A percentile compares a stretch with the other conserved stretches of the same genome.
Evolutionary conservation across 2,329 filamentous ascomycete species (phyloP).

Genomic region (Rutstroemia sp.): DNA sequence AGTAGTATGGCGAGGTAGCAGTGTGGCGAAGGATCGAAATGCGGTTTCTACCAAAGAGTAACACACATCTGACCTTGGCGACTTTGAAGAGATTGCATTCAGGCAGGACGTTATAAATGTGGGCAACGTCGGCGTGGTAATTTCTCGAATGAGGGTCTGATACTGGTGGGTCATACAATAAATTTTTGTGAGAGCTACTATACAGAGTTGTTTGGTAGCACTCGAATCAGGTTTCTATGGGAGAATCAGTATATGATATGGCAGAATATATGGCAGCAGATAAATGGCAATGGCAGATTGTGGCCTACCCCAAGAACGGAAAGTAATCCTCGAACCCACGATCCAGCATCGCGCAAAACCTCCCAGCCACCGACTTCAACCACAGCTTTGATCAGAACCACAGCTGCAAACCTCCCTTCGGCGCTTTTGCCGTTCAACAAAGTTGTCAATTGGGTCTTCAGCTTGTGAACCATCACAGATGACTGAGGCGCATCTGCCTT

Average conservation of each 20-base stretch:
- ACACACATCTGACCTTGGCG: conserved; percentile 32
- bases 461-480: conserved; percentile 67
- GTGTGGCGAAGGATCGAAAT: conserved; percentile 60
- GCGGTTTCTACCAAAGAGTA: conserved; percentile 55
- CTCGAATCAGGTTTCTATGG: conserved; percentile 67
- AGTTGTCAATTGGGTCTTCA: conserved; percentile 70
- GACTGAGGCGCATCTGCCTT: conserved; percentile 57
- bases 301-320: conserved; percentile 58
- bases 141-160: conserved; percentile 76
- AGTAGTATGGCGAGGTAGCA: conserved; percentile 75
- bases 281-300: not conserved
- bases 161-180: conserved; percentile 77
- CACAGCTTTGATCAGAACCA: conserved; percentile 70
- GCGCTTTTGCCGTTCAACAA: conserved; percentile 69
- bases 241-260: not conserved
- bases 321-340: conserved; percentile 73
- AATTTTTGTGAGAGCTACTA: conserved; percentile 74
- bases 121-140: conserved; percentile 34
- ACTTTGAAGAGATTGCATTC: conserved; percentile 47
- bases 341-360: conserved; percentile 61
- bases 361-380: conserved; percentile 83
- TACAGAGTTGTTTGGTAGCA: conserved; percentile 66
- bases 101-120: conserved; percentile 42
- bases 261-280: conserved; percentile 8
- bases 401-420: conserved; percentile 70